A percentile compares a stretch with the other conserved stretches of the same genome.
Evolutionary conservation across 306 rosid species (phyloP).

Genomic region (Prunus salicina): DNA sequence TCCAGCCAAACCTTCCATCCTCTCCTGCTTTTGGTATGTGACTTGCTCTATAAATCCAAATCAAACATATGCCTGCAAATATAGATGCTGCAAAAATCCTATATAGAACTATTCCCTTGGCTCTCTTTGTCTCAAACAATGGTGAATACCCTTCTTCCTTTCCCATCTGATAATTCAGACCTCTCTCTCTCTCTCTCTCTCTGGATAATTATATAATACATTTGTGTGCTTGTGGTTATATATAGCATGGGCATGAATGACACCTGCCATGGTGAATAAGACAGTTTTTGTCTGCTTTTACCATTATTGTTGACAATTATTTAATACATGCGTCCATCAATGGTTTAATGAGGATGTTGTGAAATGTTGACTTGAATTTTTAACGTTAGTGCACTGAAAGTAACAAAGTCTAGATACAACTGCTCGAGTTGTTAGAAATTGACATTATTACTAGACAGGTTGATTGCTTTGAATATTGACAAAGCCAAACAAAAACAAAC

Average conservation of each 20-base stretch:
- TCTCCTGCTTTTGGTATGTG: constrained; percentile 31
- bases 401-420: too few relatives aligned
- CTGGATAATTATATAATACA: neutral
- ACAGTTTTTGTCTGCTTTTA: too few relatives aligned
- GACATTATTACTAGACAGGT: too few relatives aligned
- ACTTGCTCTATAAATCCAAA: constrained; percentile 62
- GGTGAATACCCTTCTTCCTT: constrained; percentile 16
- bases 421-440: too few relatives aligned
- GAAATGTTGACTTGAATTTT: too few relatives aligned
- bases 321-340: too few relatives aligned
- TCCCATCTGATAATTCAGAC: constrained; percentile 9
- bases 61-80: constrained; percentile 50
- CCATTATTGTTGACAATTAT: too few relatives aligned
- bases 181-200: constrained; percentile 1
- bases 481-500: too few relatives aligned
- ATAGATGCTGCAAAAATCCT: constrained; percentile 47
- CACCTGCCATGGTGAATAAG: too few relatives aligned
- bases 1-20: constrained; percentile 50
- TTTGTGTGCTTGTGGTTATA: neutral
- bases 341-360: too few relatives aligned
- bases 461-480: too few relatives aligned
- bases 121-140: constrained; percentile 54
- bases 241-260: neutral
- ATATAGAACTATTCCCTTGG: constrained; percentile 37
- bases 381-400: too few relatives aligned